phyloP scores from a whole-genome alignment of 2,329 filamentous ascomycete species.

The Venturiaceae sp. region DNA sequence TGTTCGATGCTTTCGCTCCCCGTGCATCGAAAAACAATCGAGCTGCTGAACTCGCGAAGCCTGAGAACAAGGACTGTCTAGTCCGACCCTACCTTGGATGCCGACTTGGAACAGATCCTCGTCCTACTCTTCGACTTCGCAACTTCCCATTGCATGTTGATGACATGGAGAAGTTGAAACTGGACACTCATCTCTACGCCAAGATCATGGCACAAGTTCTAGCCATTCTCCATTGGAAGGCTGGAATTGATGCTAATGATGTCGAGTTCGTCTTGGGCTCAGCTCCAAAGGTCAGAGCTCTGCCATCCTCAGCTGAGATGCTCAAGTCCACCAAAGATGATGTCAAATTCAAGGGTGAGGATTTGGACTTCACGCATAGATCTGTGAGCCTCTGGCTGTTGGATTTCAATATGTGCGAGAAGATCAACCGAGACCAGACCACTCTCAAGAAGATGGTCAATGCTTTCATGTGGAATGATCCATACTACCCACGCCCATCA shows the following conservation, averaged over 20 bases:
- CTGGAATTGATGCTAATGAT: conserved; percentile 40
- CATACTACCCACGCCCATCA: neutral
- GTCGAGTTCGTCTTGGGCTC: conserved; percentile 45
- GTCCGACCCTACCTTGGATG: neutral
- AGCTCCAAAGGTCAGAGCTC: conserved; percentile 2
- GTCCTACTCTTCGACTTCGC: neutral
- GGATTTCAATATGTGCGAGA: neutral
- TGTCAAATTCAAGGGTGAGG: neutral
- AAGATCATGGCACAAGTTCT: conserved; percentile 39
- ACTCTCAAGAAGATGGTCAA: neutral
- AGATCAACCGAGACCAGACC: neutral
- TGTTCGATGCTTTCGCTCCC: neutral
- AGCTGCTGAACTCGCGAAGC: neutral
- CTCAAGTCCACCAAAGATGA: neutral
- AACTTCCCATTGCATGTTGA: neutral
- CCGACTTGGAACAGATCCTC: neutral
- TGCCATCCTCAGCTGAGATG: neutral
- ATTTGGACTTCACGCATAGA: neutral
- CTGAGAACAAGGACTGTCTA: neutral
- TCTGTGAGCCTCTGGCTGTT: neutral
- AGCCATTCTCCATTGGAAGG: conserved; percentile 41
- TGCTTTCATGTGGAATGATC: neutral
- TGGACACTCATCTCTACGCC: conserved; percentile 27
- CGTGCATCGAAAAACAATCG: neutral
- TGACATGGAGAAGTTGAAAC: too few species aligned